phyloP scores from a whole-genome alignment of 106 monocot genomes.

The Acorus gramineus region DNA sequence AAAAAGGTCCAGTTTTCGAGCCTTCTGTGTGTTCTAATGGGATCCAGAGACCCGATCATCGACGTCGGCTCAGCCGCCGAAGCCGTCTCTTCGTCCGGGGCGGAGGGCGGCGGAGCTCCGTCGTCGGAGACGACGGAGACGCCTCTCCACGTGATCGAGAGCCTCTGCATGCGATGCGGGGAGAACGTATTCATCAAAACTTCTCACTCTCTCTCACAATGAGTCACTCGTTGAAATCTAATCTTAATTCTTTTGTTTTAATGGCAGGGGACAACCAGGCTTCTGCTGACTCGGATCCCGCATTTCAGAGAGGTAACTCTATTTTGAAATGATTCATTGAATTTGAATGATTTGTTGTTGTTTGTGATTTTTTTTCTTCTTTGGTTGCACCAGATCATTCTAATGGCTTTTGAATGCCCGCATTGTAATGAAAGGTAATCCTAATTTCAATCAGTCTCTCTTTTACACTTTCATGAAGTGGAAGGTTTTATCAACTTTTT shows the following conservation, averaged over 20 bases:
- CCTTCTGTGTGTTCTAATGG: too few relatives aligned
- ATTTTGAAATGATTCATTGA: neutral
- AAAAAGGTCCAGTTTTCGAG: too few relatives aligned
- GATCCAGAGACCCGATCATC: conserved; percentile 10
- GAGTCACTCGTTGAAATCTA: neutral
- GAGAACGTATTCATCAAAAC: conserved; percentile 48
- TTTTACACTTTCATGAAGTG: neutral
- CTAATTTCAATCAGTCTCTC: neutral
- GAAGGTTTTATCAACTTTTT: neutral
- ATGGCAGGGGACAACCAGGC: conserved; percentile 71
- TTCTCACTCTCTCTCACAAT: neutral
- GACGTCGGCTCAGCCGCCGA: conserved; percentile 21
- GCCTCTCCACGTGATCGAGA: conserved; percentile 50
- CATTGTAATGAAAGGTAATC: conserved; percentile 83
- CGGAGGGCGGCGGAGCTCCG: too few relatives aligned
- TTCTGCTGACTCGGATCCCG: conserved; percentile 84
- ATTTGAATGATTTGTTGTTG: neutral
- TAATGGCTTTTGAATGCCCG: conserved; percentile 97
- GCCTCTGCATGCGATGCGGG: conserved; percentile 98
- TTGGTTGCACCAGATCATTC: conserved; percentile 38
- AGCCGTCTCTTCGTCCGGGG: conserved; percentile 1
- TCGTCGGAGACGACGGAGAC: conserved; percentile 13
- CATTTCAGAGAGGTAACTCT: conserved; percentile 76
- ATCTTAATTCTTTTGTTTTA: neutral
- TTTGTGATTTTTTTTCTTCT: conserved; percentile 7